Percentiles rank a stretch among this genome's conserved stretches.
Conservation (phyloP, 139 green algal genomes). For the Desmodesmus armatus region DNA sequence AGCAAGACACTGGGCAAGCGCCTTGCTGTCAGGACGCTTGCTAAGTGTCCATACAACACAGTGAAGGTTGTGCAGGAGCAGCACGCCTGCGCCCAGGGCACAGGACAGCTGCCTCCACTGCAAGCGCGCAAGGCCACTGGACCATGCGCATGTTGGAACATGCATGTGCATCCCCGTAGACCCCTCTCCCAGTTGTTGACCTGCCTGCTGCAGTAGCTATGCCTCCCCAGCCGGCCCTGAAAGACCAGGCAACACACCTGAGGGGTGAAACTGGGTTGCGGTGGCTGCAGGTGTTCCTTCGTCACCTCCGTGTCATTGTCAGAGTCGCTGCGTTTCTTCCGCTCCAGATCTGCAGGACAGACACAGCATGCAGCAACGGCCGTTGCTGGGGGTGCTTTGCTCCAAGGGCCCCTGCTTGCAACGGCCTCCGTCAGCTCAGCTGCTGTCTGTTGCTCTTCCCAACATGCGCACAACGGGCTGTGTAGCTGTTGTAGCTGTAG, state of each 20-base stretch:
- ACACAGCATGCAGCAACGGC: neutral
- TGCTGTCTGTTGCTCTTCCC: neutral
- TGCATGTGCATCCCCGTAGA: neutral
- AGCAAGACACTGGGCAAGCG: neutral
- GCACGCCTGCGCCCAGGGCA: no score
- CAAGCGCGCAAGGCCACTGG: no score
- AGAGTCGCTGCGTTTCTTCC: neutral
- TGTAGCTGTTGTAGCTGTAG: neutral
- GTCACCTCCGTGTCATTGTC: neutral
- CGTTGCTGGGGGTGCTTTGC: neutral
- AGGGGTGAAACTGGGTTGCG: neutral
- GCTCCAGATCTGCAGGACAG: neutral
- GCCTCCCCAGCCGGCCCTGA: no score
- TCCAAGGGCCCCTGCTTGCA: no score
- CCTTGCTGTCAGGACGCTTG: neutral
- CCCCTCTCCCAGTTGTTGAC: neutral
- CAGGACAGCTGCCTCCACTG: no score
- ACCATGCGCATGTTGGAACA: neutral
- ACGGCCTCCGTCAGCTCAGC: neutral
- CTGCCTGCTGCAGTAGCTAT: no score
- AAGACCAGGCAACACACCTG: no score
- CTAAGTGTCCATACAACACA: neutral
- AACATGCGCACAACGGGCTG: neutral
- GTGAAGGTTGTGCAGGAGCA: neutral
- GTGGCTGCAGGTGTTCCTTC: slow-evolving; percentile 31